Evolutionary conservation across 306 rosid species (phyloP).

Genomic region (Cucurbita moschata): DNA sequence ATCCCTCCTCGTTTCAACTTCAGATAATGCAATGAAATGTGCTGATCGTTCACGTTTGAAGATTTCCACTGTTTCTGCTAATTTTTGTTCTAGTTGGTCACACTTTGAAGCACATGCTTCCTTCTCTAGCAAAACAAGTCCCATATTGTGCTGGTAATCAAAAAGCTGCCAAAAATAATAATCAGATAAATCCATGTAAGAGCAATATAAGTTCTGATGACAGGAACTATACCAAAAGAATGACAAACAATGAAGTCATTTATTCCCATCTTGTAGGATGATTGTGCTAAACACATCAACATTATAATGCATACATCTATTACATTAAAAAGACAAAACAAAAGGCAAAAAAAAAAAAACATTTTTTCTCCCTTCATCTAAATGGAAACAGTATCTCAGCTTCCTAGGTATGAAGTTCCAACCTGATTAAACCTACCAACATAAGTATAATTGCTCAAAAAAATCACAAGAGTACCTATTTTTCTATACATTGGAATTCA

Average conservation of each 20-base stretch:
- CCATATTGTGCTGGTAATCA: slow-evolving; percentile 86
- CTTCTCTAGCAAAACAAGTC: slow-evolving; percentile 79
- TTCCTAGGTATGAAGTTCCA: no score
- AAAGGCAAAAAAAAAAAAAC: no score
- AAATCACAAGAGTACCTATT: no score
- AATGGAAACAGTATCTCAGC: no score
- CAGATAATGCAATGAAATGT: slow-evolving; percentile 58
- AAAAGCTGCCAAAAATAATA: slow-evolving; percentile 38
- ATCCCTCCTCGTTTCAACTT: slow-evolving; percentile 58
- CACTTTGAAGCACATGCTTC: slow-evolving; percentile 50
- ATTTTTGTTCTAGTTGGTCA: slow-evolving; percentile 39
- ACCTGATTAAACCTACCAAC: no score
- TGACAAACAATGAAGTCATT: not conserved
- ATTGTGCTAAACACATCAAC: not conserved
- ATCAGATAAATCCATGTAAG: not conserved
- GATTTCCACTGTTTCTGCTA: slow-evolving; percentile 65
- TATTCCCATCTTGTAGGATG: not conserved
- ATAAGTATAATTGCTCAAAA: no score
- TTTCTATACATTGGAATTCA: no score
- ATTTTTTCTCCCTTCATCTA: no score
- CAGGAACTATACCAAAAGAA: not conserved
- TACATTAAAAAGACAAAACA: not conserved
- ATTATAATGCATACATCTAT: not conserved
- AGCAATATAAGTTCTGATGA: not conserved
- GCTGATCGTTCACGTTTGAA: slow-evolving; percentile 68